phyloP scores from a whole-genome alignment of 2,329 filamentous ascomycete genomes.

The Aureobasidium mangrovei region DNA sequence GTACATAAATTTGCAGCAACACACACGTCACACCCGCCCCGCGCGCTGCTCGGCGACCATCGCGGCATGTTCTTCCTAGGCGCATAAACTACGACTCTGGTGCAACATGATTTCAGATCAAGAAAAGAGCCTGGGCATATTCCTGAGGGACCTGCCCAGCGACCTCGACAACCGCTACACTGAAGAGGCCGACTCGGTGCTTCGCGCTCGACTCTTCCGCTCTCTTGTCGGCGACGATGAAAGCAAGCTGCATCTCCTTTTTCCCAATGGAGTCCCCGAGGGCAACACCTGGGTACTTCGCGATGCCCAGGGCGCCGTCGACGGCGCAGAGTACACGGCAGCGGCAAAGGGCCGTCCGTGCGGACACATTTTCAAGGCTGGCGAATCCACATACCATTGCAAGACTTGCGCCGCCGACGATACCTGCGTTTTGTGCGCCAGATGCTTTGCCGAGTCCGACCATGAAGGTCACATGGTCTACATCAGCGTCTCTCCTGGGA shows the following conservation, averaged over 20 bases:
- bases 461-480: slow-evolving; percentile 89
- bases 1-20: neutral
- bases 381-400: slow-evolving; percentile 90
- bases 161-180: slow-evolving; percentile 68
- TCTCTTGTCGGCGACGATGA: slow-evolving; percentile 69
- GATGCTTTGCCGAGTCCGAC: slow-evolving; percentile 91
- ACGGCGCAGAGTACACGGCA: slow-evolving; percentile 90
- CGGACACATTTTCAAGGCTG: slow-evolving; percentile 92
- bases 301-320: slow-evolving; percentile 81
- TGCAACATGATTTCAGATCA: slow-evolving; percentile 34
- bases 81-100: slow-evolving; percentile 2
- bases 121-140: slow-evolving; percentile 64
- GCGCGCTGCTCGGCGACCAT: neutral
- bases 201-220: slow-evolving; percentile 75
- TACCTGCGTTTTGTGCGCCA: slow-evolving; percentile 87
- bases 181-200: slow-evolving; percentile 58
- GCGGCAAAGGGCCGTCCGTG: slow-evolving; percentile 87
- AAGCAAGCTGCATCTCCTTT: slow-evolving; percentile 70
- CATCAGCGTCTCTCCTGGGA: slow-evolving; percentile 78
- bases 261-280: slow-evolving; percentile 55
- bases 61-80: slow-evolving; percentile 9
- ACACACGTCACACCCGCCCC: neutral
- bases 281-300: slow-evolving; percentile 58
- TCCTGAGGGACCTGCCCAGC: slow-evolving; percentile 68
- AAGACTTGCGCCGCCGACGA: slow-evolving; percentile 91